Evolutionary conservation across 2,329 filamentous ascomycete species (phyloP).

Genomic region (Neonectria coccinea): DNA sequence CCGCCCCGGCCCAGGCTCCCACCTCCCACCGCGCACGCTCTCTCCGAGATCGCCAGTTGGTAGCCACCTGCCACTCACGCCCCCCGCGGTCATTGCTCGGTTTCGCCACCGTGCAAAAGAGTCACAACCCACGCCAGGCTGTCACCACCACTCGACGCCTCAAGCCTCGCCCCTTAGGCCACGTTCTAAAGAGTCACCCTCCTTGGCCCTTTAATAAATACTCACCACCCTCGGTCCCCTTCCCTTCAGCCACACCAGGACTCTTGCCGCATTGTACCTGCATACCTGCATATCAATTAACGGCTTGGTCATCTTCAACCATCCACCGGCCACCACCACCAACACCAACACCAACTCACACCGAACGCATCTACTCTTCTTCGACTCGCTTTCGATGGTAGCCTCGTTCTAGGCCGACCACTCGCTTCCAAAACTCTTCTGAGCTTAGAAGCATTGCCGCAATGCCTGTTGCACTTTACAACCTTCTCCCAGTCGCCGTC

Average conservation of each 20-base stretch:
- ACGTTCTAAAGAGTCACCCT: slow-evolving; percentile 52
- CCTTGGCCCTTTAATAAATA: slow-evolving; percentile 47
- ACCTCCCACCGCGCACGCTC: slow-evolving; percentile 46
- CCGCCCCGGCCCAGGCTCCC: slow-evolving; percentile 42
- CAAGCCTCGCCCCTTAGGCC: slow-evolving; percentile 51
- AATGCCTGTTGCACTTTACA: slow-evolving; percentile 69
- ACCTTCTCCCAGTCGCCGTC: slow-evolving; percentile 71
- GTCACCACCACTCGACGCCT: slow-evolving; percentile 44
- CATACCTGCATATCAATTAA: slow-evolving; percentile 47
- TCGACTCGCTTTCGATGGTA: slow-evolving; percentile 49
- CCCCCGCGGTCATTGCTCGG: slow-evolving; percentile 48
- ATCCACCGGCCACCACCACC: slow-evolving; percentile 26
- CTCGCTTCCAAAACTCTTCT: slow-evolving; percentile 40
- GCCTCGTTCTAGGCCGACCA: slow-evolving; percentile 49
- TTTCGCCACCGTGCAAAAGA: slow-evolving; percentile 55
- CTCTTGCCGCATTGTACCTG: slow-evolving; percentile 46
- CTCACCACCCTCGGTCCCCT: slow-evolving; percentile 40
- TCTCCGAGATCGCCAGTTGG: slow-evolving; percentile 55
- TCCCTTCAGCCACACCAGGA: slow-evolving; percentile 42
- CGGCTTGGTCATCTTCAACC: slow-evolving; percentile 34
- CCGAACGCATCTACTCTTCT: slow-evolving; percentile 18
- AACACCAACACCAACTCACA: slow-evolving; percentile 17
- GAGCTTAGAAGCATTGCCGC: slow-evolving; percentile 55
- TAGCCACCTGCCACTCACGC: slow-evolving; percentile 45
- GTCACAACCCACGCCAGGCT: slow-evolving; percentile 51